Percentiles rank a stretch among this genome's conserved stretches.
Evolutionary conservation across 495 filamentous ascomycete genomes (phyloP).

Genomic region (Tuber magnatum): DNA sequence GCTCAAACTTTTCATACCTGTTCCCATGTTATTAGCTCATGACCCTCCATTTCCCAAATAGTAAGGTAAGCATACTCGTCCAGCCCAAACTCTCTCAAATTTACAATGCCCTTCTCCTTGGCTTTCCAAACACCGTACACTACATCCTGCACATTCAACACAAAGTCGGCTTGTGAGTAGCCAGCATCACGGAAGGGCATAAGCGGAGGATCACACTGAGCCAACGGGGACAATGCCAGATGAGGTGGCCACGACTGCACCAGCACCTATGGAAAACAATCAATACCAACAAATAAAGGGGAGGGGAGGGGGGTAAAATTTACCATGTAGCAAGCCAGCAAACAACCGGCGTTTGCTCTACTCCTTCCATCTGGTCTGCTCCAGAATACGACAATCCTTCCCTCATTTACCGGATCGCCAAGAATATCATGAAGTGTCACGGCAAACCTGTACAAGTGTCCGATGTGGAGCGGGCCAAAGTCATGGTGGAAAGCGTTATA

Average conservation of each 20-base stretch:
- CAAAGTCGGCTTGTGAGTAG: conserved; percentile 96
- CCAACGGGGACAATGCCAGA: conserved; percentile 89
- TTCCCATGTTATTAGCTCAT: conserved; percentile 15
- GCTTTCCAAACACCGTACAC: conserved; percentile 98
- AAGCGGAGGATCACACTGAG: conserved; percentile 88
- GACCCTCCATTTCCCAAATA: neutral
- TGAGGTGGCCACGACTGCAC: conserved; percentile 98
- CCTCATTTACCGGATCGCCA: conserved; percentile 74
- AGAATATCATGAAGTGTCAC: conserved; percentile 90
- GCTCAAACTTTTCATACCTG: conserved; percentile 84
- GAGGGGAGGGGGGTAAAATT: conserved; percentile 9
- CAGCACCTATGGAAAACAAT: conserved; percentile 49
- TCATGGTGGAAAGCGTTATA: conserved; percentile 99
- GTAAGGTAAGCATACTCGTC: conserved; percentile 62
- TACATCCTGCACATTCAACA: conserved; percentile 88
- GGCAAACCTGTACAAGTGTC: conserved; percentile 92
- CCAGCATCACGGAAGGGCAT: conserved; percentile 99
- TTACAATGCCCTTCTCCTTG: conserved; percentile 85
- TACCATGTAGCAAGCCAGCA: conserved; percentile 36
- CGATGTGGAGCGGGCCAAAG: conserved; percentile 95
- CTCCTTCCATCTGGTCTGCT: conserved; percentile 85
- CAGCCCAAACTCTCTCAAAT: conserved; percentile 79
- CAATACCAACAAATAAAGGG: neutral
- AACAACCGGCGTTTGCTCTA: conserved; percentile 92
- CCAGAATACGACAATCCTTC: conserved; percentile 85